phyloP scores from a whole-genome alignment of 345 rosid genomes.

The Rhizophora mangle region DNA sequence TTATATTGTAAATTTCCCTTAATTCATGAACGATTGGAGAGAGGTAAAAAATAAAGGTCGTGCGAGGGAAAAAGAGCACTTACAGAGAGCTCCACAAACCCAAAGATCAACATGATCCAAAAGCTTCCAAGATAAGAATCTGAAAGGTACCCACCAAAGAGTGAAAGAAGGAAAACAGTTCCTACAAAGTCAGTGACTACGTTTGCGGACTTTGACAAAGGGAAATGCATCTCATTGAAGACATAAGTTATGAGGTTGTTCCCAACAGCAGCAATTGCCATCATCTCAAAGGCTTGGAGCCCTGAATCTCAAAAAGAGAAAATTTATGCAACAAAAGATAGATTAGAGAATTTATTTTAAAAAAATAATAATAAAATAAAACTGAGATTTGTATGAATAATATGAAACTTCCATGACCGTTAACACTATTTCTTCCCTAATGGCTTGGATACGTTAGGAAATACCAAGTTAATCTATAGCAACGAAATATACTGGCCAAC shows the following conservation, averaged over 20 bases:
- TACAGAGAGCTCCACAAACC: conserved; percentile 55
- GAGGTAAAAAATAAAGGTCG: background rate
- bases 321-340: background rate
- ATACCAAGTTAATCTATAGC: no score
- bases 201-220: conserved; percentile 74
- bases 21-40: background rate
- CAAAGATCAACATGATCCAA: conserved; percentile 51
- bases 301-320: conserved; percentile 25
- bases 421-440: no score
- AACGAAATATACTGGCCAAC: no score
- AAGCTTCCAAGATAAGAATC: conserved; percentile 75
- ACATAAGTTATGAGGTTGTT: conserved; percentile 79
- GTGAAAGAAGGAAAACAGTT: conserved; percentile 76
- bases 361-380: background rate
- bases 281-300: conserved; percentile 65
- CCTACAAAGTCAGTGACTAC: conserved; percentile 82
- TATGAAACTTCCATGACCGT: no score
- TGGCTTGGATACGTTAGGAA: no score
- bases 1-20: background rate
- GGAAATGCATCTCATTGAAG: conserved; percentile 64
- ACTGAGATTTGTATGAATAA: no score
- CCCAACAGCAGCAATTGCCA: conserved; percentile 76
- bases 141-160: conserved; percentile 81
- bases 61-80: conserved; percentile 9
- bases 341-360: background rate